Base-by-base conservation (phyloP, 2,329 filamentous ascomycete species). In the Coleophoma eucalyptorum region DNA sequence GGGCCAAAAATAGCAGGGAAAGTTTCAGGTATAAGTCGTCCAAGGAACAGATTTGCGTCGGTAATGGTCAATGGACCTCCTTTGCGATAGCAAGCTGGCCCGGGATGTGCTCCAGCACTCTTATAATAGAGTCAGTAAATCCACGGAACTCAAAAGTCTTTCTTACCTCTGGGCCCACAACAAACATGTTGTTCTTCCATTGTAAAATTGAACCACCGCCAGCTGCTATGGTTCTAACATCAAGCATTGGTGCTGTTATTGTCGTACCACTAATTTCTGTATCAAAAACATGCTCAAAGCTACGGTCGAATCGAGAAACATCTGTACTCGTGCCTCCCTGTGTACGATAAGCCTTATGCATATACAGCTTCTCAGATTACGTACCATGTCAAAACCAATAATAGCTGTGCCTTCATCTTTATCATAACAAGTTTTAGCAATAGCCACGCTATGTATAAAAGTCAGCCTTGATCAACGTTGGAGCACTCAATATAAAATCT, bases 1-100 rank as follows among this genome's bases (percentile, higher is more conserved):
- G 89, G 86, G 44, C 91, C 91, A 59, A 96, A 96, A 53, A 96
- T 96, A 65, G 91, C 91, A 0, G 90, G 90, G 63, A 96, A 96
- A 73, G 92, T 94, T 54, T 93, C 88, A 0, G 91, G 90, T 2
- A 96, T 70, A 4, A 96, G 74, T 40, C 90, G 79, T 0, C 90
- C 90, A 0, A 96, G 79, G 60, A 89, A 90, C 5, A 96, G 68
- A 59, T 96, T 96, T 1, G 90, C 90, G 64, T 96, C 90, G 0
- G 90, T 96, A 21, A 96, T 90, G 0, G 90, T 92, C 4, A 92
- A 76, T 2, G 90, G 90, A 0, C 90, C 35, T 38, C 35, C 35
- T 38, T 38, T 38, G 6, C 35, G 35, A 38, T 38, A 38, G 35
- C 35, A 38, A 90, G 90, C 89, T 5, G 90, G 91, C 0, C 90